Base-by-base conservation (phyloP, 768 basidiomycete genomes). In the Collybia sordida region DNA sequence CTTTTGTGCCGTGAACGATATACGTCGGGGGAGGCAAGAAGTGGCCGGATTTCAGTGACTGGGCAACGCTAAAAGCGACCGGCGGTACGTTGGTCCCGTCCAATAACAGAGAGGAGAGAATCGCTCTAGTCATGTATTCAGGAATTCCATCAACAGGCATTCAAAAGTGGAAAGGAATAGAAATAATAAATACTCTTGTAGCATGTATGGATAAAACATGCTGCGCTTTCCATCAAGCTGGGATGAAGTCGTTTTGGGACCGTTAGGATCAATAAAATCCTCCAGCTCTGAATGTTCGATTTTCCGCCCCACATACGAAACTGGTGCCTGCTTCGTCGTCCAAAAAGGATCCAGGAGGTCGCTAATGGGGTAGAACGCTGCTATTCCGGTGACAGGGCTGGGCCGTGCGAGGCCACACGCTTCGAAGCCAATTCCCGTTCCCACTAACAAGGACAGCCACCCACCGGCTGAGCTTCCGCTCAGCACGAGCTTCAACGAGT, bases 391-490 rank as follows among this genome's bases (percentile, higher is more conserved):
- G 2, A 69, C 63, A 3, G 56, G 60, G 1, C 55, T 44, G 5
- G 69, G 70, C n/a, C 38, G 51, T 18, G 60, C 59, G 1, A 71
- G 51, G 2, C 68, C 67, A 43, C 66, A 64, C 18, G 62, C 67
- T 6, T 53, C 57, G 48, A 61, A 71, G 1, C 71, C 71, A 12
- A 73, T 68, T 0, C 70, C 71, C 3, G 64, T 67, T 0, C 72
- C 72, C 1, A 55, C 46, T 3, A 73, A 58, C 1, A 72, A 57
- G 8, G 67, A 54, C 4, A 72, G 61, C 69, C 69, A 73, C 0
- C 72, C 71, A 2, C 72, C 72, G 1, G 72, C 72, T 2, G 71
- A 72, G 45, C 69, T 70, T 6, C 72, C 72, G 49, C 67, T 69
- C 12, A 71, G 28, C 23, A 72, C 55, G 15, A 73, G 49, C 25